Evolutionary conservation across 2,329 filamentous ascomycete genomes (phyloP).

Genomic region (Cercospora sp.): DNA sequence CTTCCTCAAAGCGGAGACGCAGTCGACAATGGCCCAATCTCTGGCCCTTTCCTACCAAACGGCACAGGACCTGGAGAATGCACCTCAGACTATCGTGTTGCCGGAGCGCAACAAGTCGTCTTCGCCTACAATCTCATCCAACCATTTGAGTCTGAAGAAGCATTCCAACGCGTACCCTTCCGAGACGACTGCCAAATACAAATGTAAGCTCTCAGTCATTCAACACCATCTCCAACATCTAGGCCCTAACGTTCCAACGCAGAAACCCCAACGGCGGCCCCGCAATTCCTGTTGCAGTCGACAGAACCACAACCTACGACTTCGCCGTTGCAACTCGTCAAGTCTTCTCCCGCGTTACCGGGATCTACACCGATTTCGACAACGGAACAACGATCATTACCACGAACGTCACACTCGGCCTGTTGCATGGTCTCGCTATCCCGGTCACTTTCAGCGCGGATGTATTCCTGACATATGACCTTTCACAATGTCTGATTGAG

Average conservation of each 20-base stretch:
- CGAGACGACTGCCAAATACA: conserved; percentile 15
- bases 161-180: conserved; percentile 20
- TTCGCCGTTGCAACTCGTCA: conserved; percentile 19
- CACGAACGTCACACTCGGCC: background rate
- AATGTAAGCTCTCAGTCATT: background rate
- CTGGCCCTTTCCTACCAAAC: conserved; percentile 14
- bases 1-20: conserved; percentile 15
- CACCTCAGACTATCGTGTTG: conserved; percentile 1
- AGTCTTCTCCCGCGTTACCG: conserved; percentile 21
- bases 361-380: conserved; percentile 10
- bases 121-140: conserved; percentile 18
- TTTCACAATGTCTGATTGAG: background rate
- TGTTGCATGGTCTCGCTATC: background rate
- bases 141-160: conserved; percentile 15
- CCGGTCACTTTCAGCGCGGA: background rate
- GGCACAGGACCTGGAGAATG: conserved; percentile 18
- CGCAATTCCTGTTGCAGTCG: conserved; percentile 14
- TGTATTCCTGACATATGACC: background rate
- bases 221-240: background rate
- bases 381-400: background rate
- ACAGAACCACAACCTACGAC: background rate
- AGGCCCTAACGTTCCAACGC: background rate
- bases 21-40: conserved; percentile 18
- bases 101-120: background rate
- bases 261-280: conserved; percentile 7